These are phyloP conservation scores for Phytopythium cucurbitacearum DNA, from an alignment of 352 stramenopile genomes.

Conservation along the genomic window DNA sequence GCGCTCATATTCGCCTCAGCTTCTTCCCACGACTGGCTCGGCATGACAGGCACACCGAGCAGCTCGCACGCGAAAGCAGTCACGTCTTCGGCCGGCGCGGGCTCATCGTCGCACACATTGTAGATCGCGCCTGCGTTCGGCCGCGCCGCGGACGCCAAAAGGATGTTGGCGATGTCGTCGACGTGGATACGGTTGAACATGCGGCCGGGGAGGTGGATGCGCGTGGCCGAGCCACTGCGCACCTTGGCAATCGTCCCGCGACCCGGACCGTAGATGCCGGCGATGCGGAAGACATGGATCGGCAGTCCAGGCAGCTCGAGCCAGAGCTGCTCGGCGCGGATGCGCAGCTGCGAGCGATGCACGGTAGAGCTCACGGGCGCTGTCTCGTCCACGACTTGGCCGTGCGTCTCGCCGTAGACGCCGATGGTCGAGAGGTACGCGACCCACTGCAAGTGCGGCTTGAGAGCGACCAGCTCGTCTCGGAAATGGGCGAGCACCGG, in stretches of 20 bases:
- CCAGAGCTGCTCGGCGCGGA: constrained; percentile 76
- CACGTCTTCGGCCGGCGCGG: constrained; percentile 74
- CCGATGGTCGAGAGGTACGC: constrained; percentile 91
- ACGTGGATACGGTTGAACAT: constrained; percentile 90
- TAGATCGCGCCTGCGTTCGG: constrained; percentile 73
- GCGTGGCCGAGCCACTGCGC: constrained; percentile 50
- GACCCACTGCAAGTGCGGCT: constrained; percentile 70
- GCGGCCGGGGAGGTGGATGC: constrained; percentile 70
- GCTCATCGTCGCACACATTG: constrained; percentile 89
- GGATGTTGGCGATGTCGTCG: constrained; percentile 82
- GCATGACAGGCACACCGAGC: constrained; percentile 39
- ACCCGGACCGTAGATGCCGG: constrained; percentile 89
- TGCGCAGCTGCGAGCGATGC: constrained; percentile 67
- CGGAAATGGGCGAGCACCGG: constrained; percentile 59
- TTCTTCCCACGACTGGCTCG: constrained; percentile 67
- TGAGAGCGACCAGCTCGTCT: constrained; percentile 33
- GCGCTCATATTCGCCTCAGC: constrained; percentile 71
- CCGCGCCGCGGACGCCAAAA: constrained; percentile 60
- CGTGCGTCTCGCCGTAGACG: constrained; percentile 91
- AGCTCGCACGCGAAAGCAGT: constrained; percentile 76
- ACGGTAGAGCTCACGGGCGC: constrained; percentile 66
- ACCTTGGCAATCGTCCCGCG: constrained; percentile 81
- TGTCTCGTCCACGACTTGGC: constrained; percentile 77
- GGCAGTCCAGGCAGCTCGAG: constrained; percentile 52
- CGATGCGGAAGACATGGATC: constrained; percentile 86